Evolutionary conservation across 208 protist genomes (phyloP), one percentile per base, ranked within the genome.

Genomic region (Spongospora subterranea): DNA sequence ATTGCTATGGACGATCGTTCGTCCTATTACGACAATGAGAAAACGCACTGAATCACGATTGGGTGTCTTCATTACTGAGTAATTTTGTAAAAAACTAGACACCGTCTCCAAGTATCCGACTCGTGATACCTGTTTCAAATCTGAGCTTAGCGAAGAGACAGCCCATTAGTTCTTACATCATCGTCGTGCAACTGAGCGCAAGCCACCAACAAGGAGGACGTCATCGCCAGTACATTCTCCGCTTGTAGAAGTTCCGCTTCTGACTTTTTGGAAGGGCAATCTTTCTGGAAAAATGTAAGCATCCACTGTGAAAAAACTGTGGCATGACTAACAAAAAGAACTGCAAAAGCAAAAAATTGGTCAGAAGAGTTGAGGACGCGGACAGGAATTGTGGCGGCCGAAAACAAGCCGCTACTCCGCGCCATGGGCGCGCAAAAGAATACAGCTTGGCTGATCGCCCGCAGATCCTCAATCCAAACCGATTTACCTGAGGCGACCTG

Each of bases 381-480:
- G 35, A 82, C n/a, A n/a, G 71, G 71, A 35, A 82, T 6, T 82
- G n/a, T 43, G 17, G 35, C 6, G 13, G 17, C 71, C 6, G 71
- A 82, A 6, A 6, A n/a, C n/a, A 82, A 82, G 6, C 71, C 71
- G 35, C 17, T n/a, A 45, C 17, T n/a, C 17, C 71, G 71, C 6
- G 71, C 71, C 71, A 82, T 82, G 6, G 71, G 71, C 17, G 17
- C 6, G 6, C 17, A 82, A 43, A 82, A 82, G n/a, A 39, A 82
- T 20, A 43, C 71, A 6, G 71, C 6, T 82, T 82, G 71, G 6
- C 17, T 35, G 6, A 82, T 82, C 17, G n/a, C 17, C 6, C 13
- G 11, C 17, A 82, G 40, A 43, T 82, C 40, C 71, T 82, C 71
- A 6, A 82, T 82, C 71, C 71, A 82, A 39, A 82, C n/a, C 6